Evolutionary conservation across 1,139 yeast species (phyloP).

Genomic region (Blastobotrys illinoisensis): DNA sequence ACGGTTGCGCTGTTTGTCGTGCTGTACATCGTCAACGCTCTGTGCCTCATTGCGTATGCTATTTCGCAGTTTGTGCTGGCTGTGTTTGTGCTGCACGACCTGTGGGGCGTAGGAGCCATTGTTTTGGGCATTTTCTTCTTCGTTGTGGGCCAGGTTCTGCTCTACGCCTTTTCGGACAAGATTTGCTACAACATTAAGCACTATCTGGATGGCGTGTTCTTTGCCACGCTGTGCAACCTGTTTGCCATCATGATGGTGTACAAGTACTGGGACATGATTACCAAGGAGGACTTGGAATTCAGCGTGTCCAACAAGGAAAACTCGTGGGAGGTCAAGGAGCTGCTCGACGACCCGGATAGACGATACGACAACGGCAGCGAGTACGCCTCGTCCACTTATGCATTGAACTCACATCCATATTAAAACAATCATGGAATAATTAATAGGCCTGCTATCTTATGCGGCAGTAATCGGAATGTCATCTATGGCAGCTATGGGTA

Average conservation of each 20-base stretch:
- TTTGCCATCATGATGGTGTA: conserved; percentile 91
- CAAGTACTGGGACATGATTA: conserved; percentile 94
- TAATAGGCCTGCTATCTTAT: not conserved
- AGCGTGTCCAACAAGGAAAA: conserved; percentile 56
- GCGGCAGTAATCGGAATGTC: not conserved
- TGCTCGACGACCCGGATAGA: conserved; percentile 40
- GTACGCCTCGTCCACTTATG: conserved; percentile 29
- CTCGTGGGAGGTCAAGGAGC: conserved; percentile 45
- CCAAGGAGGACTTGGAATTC: conserved; percentile 93
- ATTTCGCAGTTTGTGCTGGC: conserved; percentile 69
- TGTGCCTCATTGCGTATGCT: conserved; percentile 57
- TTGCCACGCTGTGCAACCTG: conserved; percentile 73
- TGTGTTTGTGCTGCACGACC: conserved; percentile 58
- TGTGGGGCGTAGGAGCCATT: conserved; percentile 87
- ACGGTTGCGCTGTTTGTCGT: conserved; percentile 65
- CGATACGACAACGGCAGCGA: conserved; percentile 38
- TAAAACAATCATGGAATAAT: conserved; percentile 2
- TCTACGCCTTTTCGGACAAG: conserved; percentile 58
- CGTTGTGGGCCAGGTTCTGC: conserved; percentile 69
- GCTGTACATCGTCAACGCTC: conserved; percentile 63
- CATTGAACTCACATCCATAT: conserved; percentile 22
- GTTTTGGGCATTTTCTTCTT: conserved; percentile 66
- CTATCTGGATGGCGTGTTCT: conserved; percentile 84
- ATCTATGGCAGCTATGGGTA: not conserved
- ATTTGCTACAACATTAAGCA: conserved; percentile 74